phyloP scores from a whole-genome alignment of 2,329 filamentous ascomycete genomes.

The Neofusicoccum kwambonambiense region DNA sequence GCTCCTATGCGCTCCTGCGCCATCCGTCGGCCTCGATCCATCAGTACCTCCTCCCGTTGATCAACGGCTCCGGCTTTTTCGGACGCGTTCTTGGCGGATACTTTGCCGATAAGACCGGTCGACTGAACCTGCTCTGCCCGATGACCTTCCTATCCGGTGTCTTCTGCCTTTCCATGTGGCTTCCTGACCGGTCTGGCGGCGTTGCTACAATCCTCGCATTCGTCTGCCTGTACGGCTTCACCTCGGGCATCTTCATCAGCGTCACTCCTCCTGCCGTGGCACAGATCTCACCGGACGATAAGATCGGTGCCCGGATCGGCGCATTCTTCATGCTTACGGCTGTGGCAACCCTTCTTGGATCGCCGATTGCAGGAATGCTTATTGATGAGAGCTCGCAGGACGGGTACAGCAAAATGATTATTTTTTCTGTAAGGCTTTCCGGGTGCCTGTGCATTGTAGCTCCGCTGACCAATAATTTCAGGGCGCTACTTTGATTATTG shows the following conservation, averaged over 20 bases:
- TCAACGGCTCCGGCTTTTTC: conserved; percentile 18
- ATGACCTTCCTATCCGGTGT: conserved; percentile 18
- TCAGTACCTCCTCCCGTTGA: conserved; percentile 14
- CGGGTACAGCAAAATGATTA: background rate
- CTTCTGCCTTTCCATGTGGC: conserved; percentile 17
- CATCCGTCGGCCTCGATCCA: conserved; percentile 10
- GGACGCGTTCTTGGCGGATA: conserved; percentile 17
- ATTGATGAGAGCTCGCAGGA: conserved; percentile 2
- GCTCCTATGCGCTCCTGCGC: conserved; percentile 10
- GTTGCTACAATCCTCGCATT: conserved; percentile 12
- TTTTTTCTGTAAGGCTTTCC: background rate
- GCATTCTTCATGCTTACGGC: conserved; percentile 15
- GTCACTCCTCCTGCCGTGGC: conserved; percentile 14
- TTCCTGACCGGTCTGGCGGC: background rate
- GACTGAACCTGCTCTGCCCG: conserved; percentile 12
- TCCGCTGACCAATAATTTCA: background rate
- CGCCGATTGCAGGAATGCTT: conserved; percentile 13
- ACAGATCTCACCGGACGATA: conserved; percentile 16
- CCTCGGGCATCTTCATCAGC: conserved; percentile 19
- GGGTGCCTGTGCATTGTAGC: background rate
- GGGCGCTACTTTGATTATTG: background rate
- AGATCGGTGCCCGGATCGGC: conserved; percentile 17
- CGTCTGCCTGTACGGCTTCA: conserved; percentile 17
- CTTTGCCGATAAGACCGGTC: conserved; percentile 13
- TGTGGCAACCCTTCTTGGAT: conserved; percentile 12